A percentile compares a stretch with the other conserved stretches of the same genome.
phyloP scores from a whole-genome alignment of 2,329 filamentous ascomycete species.

The Alternaria arbusti region DNA sequence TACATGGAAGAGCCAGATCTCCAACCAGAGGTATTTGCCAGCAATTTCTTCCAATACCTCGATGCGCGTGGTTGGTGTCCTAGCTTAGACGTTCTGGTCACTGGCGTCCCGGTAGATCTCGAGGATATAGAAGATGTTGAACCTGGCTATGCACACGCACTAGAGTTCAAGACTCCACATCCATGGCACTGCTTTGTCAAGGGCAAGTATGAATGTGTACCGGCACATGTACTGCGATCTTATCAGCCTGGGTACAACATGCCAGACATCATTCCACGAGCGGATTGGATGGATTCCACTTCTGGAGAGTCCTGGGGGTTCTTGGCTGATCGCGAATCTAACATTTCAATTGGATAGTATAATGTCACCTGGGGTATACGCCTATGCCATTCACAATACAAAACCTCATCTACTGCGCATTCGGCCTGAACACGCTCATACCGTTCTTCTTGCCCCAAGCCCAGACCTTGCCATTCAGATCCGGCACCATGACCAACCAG shows the following conservation, averaged over 20 bases:
- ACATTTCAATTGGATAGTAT: neutral
- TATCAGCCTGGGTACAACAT: conserved; percentile 1
- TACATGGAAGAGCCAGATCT: neutral
- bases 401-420: conserved; percentile 29
- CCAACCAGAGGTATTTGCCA: neutral
- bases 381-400: neutral
- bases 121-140: neutral
- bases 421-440: conserved; percentile 37
- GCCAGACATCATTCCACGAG: conserved; percentile 2
- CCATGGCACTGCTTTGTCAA: conserved; percentile 11
- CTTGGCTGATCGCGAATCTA: neutral
- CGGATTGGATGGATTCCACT: neutral
- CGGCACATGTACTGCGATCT: neutral
- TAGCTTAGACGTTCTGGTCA: neutral
- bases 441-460: conserved; percentile 65
- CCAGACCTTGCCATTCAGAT: conserved; percentile 63
- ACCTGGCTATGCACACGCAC: neutral
- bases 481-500: conserved; percentile 64
- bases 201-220: neutral
- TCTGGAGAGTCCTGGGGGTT: neutral
- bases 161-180: neutral
- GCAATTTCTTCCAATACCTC: neutral
- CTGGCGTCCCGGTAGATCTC: neutral
- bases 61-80: neutral
- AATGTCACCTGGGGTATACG: neutral